Evolutionary conservation across 805 yeast genomes (phyloP).

Genomic region (Barnettozyma wickerhamii): DNA sequence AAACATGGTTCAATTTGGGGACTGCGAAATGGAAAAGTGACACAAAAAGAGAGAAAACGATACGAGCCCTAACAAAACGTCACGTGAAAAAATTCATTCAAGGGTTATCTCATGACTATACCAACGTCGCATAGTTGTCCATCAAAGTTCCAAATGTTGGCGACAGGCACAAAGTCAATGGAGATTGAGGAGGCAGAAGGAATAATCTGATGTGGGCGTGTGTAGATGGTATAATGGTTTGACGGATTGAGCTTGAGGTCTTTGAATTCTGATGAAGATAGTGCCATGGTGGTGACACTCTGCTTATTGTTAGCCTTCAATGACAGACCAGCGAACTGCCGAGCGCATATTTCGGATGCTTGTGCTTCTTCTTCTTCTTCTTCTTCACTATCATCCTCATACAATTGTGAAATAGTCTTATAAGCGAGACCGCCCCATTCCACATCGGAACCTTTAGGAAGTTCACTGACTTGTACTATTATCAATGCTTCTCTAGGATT

Average conservation of each 20-base stretch:
- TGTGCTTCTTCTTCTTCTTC: too few relatives aligned
- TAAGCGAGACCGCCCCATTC: slow-evolving; percentile 74
- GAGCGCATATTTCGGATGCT: too few relatives aligned
- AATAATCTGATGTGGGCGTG: slow-evolving; percentile 14
- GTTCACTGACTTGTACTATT: slow-evolving; percentile 47
- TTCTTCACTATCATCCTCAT: slow-evolving; percentile 41
- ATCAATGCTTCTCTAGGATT: slow-evolving; percentile 33
- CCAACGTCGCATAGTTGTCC: slow-evolving; percentile 23
- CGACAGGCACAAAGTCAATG: slow-evolving; percentile 27
- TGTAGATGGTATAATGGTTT: slow-evolving; percentile 23
- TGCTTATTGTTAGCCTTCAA: slow-evolving; percentile 15
- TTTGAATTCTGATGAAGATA: slow-evolving; percentile 14
- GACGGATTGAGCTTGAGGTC: slow-evolving; percentile 6
- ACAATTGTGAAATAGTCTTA: slow-evolving; percentile 31
- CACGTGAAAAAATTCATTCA: slow-evolving; percentile 3
- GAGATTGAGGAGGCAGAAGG: slow-evolving; percentile 3
- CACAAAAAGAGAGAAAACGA: slow-evolving; percentile 1
- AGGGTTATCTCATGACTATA: slow-evolving; percentile 19
- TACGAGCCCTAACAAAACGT: not conserved
- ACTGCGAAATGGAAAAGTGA: too few relatives aligned
- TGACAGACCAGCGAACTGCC: slow-evolving; percentile 1
- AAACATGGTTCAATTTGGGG: too few relatives aligned
- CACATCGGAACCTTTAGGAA: slow-evolving; percentile 61
- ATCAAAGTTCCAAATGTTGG: slow-evolving; percentile 23
- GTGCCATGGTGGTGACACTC: slow-evolving; percentile 18